Percentiles rank a stretch among this genome's conserved stretches.
Conservation (phyloP, 2,329 filamentous ascomycete species). For the Venturia carpophila region DNA sequence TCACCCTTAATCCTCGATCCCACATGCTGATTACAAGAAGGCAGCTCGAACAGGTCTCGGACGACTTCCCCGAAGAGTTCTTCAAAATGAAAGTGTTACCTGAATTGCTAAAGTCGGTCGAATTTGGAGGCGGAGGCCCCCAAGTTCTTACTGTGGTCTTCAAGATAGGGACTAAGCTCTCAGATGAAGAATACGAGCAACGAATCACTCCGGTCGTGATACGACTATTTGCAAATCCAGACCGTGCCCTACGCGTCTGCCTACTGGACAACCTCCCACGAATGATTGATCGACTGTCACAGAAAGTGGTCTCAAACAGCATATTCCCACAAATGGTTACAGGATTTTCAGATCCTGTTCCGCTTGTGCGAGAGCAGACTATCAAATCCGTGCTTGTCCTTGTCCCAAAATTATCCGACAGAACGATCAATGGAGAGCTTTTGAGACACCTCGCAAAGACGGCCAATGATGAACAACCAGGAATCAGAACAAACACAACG, state of each 20-base stretch:
- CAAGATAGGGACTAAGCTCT: slow-evolving; percentile 81
- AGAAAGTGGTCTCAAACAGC: slow-evolving; percentile 88
- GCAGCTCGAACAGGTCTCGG: slow-evolving; percentile 76
- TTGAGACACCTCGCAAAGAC: slow-evolving; percentile 88
- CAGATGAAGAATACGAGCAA: slow-evolving; percentile 80
- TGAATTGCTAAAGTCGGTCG: slow-evolving; percentile 95
- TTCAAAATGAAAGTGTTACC: slow-evolving; percentile 96
- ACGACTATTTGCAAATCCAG: slow-evolving; percentile 80
- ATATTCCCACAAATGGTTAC: slow-evolving; percentile 97
- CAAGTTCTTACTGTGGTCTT: slow-evolving; percentile 83
- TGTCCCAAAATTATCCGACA: slow-evolving; percentile 81
- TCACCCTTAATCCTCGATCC: not conserved
- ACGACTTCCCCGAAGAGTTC: slow-evolving; percentile 96
- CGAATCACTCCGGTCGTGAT: slow-evolving; percentile 81
- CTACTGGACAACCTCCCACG: slow-evolving; percentile 78
- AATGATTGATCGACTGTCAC: slow-evolving; percentile 85
- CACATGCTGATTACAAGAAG: slow-evolving; percentile 28
- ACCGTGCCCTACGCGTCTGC: slow-evolving; percentile 85
- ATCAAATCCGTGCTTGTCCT: slow-evolving; percentile 87
- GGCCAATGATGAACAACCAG: slow-evolving; percentile 93
- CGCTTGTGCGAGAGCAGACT: slow-evolving; percentile 88
- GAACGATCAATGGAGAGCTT: slow-evolving; percentile 87
- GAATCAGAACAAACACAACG: slow-evolving; percentile 95
- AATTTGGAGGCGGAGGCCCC: slow-evolving; percentile 90
- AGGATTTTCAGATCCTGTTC: slow-evolving; percentile 86